These are phyloP conservation scores for Musa balbisiana DNA, from an alignment of 202 grass and related monocot species.

Conservation along the genomic window DNA sequence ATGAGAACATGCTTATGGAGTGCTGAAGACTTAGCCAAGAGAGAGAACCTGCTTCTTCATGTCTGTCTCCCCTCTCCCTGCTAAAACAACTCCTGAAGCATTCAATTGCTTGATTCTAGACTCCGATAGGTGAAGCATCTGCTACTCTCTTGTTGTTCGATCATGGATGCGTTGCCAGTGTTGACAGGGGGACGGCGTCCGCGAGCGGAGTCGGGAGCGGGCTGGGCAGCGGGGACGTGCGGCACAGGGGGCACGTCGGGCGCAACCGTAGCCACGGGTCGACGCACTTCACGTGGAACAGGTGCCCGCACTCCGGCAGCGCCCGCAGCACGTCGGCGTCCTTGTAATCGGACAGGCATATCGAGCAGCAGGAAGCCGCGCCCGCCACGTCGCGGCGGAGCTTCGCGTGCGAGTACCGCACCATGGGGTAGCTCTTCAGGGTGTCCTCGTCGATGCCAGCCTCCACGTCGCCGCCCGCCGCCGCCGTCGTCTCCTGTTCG, in stretches of 20 bases:
- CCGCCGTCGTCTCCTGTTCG: background rate
- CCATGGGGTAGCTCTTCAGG: conserved; percentile 68
- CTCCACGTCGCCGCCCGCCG: conserved; percentile 35
- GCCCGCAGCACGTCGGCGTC: conserved; percentile 65
- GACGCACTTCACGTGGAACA: conserved; percentile 74
- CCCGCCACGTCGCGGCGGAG: background rate
- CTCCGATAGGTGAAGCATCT: too few relatives aligned
- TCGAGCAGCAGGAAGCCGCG: conserved; percentile 55
- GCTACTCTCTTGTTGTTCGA: too few relatives aligned
- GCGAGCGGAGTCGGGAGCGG: conserved; percentile 77
- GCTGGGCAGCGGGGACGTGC: conserved; percentile 71
- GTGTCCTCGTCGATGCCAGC: conserved; percentile 68
- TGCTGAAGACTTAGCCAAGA: too few relatives aligned
- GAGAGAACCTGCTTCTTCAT: too few relatives aligned
- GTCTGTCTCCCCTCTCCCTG: too few relatives aligned
- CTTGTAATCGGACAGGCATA: conserved; percentile 77
- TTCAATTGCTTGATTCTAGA: too few relatives aligned
- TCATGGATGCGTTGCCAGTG: conserved; percentile 23
- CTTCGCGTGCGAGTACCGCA: conserved; percentile 51
- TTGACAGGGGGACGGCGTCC: conserved; percentile 47
- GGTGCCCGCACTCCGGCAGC: conserved; percentile 77
- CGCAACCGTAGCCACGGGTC: conserved; percentile 73
- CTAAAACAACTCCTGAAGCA: too few relatives aligned
- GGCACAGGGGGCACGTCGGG: conserved; percentile 85
- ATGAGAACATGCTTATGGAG: too few relatives aligned